Conservation (phyloP, 2,329 filamentous ascomycete genomes). For the Fusarium tricinctum region DNA sequence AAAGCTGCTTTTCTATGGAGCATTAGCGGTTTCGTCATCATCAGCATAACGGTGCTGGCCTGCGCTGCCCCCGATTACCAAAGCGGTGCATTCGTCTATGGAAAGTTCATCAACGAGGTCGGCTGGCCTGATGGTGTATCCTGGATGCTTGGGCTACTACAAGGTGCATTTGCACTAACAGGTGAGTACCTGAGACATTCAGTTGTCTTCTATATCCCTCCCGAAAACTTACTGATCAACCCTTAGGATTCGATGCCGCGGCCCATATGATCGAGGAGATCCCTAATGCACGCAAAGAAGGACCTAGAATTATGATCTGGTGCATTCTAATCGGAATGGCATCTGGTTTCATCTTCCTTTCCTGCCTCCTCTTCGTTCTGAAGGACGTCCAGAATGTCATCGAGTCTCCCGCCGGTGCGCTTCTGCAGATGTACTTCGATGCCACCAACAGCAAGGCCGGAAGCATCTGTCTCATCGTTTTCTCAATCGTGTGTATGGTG, state of each 20-base stretch:
- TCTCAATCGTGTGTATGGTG: slow-evolving; percentile 74
- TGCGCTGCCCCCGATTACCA: slow-evolving; percentile 75
- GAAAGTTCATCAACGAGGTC: slow-evolving; percentile 75
- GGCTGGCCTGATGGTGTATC: slow-evolving; percentile 78
- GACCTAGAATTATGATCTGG: slow-evolving; percentile 76
- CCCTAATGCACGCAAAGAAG: slow-evolving; percentile 68
- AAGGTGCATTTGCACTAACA: slow-evolving; percentile 64
- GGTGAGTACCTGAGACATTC: slow-evolving; percentile 27
- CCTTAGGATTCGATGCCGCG: slow-evolving; percentile 59
- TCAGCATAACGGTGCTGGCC: no score
- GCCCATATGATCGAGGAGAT: slow-evolving; percentile 67
- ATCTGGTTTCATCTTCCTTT: slow-evolving; percentile 72
- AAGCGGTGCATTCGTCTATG: slow-evolving; percentile 74
- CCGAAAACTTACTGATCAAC: no score
- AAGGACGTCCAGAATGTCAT: slow-evolving; percentile 71
- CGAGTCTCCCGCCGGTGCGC: slow-evolving; percentile 66
- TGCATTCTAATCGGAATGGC: slow-evolving; percentile 74
- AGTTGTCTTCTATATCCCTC: no score
- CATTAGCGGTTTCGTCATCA: no score
- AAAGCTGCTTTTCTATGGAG: slow-evolving; percentile 79
- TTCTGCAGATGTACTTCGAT: slow-evolving; percentile 74
- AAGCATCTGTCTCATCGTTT: slow-evolving; percentile 74
- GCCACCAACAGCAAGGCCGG: slow-evolving; percentile 74
- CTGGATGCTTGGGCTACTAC: slow-evolving; percentile 68
- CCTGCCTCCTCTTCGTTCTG: slow-evolving; percentile 74